Conservation (phyloP, 1,139 yeast species). For the Magnusiomyces suaveolens region DNA sequence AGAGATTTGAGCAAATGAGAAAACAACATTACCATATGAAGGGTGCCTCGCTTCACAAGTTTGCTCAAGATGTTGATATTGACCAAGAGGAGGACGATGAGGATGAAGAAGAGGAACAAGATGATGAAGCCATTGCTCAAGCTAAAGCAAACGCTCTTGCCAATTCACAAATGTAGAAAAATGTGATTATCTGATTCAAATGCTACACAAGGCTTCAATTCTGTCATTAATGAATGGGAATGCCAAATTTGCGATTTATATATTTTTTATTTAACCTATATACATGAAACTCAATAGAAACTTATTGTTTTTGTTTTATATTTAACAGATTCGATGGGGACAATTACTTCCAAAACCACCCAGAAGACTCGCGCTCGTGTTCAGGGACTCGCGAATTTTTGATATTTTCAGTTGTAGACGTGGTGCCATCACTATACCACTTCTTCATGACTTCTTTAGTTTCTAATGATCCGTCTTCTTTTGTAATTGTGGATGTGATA, state of each 20-base stretch:
- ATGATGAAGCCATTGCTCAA: not conserved
- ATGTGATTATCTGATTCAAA: too few relatives aligned
- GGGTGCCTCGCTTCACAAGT: conserved; percentile 36
- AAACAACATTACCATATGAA: conserved; percentile 69
- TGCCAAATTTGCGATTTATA: too few relatives aligned
- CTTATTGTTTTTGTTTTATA: too few relatives aligned
- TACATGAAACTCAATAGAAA: too few relatives aligned
- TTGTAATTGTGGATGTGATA: conserved; percentile 35
- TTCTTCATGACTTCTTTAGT: conserved; percentile 45
- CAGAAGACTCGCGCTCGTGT: conserved; percentile 13
- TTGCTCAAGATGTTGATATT: conserved; percentile 13
- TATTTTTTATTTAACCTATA: too few relatives aligned
- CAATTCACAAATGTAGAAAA: not conserved
- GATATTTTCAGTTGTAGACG: conserved; percentile 29
- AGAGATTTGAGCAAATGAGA: conserved; percentile 62
- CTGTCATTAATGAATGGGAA: too few relatives aligned
- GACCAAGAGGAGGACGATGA: conserved; percentile 25
- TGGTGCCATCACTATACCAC: conserved; percentile 59
- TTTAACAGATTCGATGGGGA: too few relatives aligned
- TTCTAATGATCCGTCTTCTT: conserved; percentile 48
- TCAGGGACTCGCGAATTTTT: conserved; percentile 2
- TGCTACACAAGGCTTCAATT: too few relatives aligned
- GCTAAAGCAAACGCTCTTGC: not conserved
- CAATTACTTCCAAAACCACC: conserved; percentile 29
- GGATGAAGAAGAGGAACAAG: conserved; percentile 16